Evolutionary conservation across 129 eudicot genomes (phyloP).

Genomic region (Dittrichia graveolens): DNA sequence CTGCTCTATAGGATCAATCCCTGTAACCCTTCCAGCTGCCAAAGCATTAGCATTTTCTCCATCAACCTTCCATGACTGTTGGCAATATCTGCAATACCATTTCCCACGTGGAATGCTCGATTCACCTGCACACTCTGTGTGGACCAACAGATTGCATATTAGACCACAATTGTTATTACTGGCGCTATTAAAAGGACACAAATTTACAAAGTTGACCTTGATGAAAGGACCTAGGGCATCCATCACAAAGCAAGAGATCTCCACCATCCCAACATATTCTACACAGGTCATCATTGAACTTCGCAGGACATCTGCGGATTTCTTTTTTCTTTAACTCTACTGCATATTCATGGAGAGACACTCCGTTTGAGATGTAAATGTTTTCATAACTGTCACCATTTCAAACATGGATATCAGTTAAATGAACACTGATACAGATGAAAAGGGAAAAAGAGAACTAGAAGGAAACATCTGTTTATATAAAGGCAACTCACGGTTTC

Average conservation of each 20-base stretch:
- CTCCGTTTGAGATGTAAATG: conserved; percentile 94
- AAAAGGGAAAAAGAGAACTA: background rate
- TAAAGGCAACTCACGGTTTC: conserved; percentile 72
- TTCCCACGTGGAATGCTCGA: conserved; percentile 71
- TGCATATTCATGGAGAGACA: conserved; percentile 89
- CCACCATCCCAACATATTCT: conserved; percentile 94
- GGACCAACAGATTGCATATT: conserved; percentile 11
- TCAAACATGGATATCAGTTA: background rate
- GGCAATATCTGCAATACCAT: conserved; percentile 88
- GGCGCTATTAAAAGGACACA: background rate
- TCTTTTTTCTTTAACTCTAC: conserved; percentile 52
- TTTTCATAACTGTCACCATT: conserved; percentile 59
- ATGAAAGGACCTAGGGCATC: conserved; percentile 97
- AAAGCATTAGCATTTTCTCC: conserved; percentile 71
- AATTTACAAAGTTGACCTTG: conserved; percentile 46
- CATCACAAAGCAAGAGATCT: conserved; percentile 89
- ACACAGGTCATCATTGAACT: conserved; percentile 81
- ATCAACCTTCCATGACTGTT: conserved; percentile 53
- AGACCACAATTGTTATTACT: background rate
- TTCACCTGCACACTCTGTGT: conserved; percentile 75
- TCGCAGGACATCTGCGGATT: conserved; percentile 38
- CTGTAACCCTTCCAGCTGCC: conserved; percentile 86
- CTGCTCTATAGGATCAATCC: conserved; percentile 75
- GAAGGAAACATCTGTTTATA: background rate
- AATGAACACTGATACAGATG: background rate